Evolutionary conservation across 257 asterid genomes (phyloP).

Genomic region (Solanum okadae): DNA sequence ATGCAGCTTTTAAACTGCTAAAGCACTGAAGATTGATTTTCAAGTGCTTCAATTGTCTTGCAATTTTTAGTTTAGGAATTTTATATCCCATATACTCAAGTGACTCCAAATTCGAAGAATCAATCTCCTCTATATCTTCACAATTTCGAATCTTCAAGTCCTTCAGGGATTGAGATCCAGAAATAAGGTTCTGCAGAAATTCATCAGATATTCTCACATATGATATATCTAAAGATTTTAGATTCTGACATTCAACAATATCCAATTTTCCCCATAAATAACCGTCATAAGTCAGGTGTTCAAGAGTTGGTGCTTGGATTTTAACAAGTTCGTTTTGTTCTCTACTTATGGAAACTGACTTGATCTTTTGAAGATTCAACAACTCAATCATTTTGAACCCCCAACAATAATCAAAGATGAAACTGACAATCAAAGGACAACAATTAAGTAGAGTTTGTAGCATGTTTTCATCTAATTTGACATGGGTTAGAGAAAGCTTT

Average conservation of each 20-base stretch:
- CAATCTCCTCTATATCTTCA: background rate
- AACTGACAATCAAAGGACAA: background rate
- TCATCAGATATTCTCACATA: background rate
- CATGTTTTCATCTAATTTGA: background rate
- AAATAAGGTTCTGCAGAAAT: background rate
- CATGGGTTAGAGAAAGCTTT: background rate
- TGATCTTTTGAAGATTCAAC: no score
- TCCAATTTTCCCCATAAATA: no score
- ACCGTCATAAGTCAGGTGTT: no score
- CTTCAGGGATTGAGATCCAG: background rate
- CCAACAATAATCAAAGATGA: background rate
- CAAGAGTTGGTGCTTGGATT: background rate
- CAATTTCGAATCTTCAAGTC: background rate
- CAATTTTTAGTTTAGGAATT: no score
- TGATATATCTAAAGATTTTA: no score
- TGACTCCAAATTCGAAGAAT: background rate
- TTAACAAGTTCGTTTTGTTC: background rate
- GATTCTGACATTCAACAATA: no score
- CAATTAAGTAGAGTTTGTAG: background rate
- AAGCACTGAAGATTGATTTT: no score
- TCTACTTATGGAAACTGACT: background rate
- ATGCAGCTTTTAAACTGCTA: no score
- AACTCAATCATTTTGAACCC: background rate
- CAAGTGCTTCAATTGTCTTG: background rate
- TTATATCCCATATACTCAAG: background rate